These are phyloP conservation scores for Fonsecaea erecta DNA, from an alignment of 2,329 filamentous ascomycete species.

Conservation along the genomic window DNA sequence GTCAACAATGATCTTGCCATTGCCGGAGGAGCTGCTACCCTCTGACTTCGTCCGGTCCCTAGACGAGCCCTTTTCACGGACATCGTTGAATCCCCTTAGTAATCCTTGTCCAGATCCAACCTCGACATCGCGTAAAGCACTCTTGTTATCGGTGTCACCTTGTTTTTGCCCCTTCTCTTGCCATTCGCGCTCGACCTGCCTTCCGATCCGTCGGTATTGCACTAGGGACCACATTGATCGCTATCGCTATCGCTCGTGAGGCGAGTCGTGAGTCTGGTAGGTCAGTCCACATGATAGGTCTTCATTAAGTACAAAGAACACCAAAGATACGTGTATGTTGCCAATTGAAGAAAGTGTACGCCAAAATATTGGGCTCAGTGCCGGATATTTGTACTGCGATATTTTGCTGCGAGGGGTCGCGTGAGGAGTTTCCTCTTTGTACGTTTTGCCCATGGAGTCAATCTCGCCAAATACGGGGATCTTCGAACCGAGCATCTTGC, in stretches of 20 bases:
- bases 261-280: not conserved
- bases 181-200: slow-evolving; percentile 8
- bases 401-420: not conserved
- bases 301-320: not conserved
- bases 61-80: not conserved
- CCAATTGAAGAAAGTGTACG: not conserved
- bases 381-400: not conserved
- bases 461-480: not conserved
- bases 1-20: slow-evolving; percentile 1
- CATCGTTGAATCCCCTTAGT: not conserved
- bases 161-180: not conserved
- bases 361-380: not conserved
- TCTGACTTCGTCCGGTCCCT: not conserved
- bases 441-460: not conserved
- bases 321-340: not conserved
- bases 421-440: slow-evolving; percentile 1
- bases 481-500: not conserved
- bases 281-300: not conserved
- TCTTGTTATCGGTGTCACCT: not conserved
- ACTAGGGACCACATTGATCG: slow-evolving; percentile 9
- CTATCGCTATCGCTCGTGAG: not conserved
- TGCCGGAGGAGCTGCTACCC: not conserved
- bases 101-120: not conserved
- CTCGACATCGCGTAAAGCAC: not conserved
- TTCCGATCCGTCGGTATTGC: slow-evolving; percentile 1